Evolutionary conservation across 139 green algal genomes (phyloP).

Genomic region (Coccomyxa sp.): DNA sequence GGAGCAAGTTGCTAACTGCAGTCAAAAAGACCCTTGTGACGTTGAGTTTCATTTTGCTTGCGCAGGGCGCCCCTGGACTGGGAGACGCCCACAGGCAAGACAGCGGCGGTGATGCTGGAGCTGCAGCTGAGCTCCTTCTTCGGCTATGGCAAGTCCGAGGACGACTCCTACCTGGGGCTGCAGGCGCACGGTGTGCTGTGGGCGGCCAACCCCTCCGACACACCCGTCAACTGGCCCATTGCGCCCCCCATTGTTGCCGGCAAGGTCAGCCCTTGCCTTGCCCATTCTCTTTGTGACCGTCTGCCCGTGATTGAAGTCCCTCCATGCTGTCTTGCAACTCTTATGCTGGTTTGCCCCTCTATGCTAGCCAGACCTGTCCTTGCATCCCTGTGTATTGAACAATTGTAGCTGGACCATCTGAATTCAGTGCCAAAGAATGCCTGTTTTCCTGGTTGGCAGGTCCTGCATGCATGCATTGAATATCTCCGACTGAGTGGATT

Average conservation of each 20-base stretch:
- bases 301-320: not conserved
- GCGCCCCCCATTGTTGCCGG: constrained; percentile 8
- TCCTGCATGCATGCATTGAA: no score
- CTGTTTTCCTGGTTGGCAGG: no score
- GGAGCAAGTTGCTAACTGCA: no score
- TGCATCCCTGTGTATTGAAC: not conserved
- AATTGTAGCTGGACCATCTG: no score
- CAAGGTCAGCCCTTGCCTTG: not conserved
- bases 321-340: not conserved
- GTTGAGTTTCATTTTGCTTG: not conserved
- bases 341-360: not conserved
- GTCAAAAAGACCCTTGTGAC: no score
- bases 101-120: constrained; percentile 2
- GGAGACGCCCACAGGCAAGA: constrained; percentile 2
- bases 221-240: constrained; percentile 5
- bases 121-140: constrained; percentile 8
- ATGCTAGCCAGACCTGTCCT: not conserved
- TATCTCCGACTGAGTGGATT: no score
- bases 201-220: not conserved
- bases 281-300: not conserved
- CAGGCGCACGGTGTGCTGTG: constrained; percentile 17
- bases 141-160: constrained; percentile 9
- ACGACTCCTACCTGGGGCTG: constrained; percentile 10
- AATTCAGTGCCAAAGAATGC: no score
- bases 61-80: constrained; percentile 4